A percentile compares a stretch with the other conserved stretches of the same genome.
phyloP scores from a whole-genome alignment of 805 yeast genomes.

The Candida sanyiensis region DNA sequence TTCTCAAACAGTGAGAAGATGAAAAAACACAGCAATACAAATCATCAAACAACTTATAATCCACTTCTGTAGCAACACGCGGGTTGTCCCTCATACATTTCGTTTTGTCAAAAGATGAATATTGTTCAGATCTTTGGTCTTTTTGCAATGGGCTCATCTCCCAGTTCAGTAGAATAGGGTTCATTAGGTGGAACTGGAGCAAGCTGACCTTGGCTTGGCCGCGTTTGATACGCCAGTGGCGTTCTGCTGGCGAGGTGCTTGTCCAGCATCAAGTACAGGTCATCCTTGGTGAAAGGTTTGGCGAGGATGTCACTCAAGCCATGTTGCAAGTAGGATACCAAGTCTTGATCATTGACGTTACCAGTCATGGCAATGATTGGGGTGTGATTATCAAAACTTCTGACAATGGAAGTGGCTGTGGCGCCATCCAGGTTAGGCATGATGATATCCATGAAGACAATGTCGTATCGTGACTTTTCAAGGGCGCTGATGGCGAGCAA shows the following conservation, averaged over 20 bases:
- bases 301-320: constrained; percentile 93
- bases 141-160: constrained; percentile 21
- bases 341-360: constrained; percentile 75
- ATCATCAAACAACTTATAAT: background rate
- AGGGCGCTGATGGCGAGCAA: constrained; percentile 76
- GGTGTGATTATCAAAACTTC: constrained; percentile 76
- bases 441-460: constrained; percentile 81
- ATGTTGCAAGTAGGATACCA: constrained; percentile 72
- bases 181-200: constrained; percentile 3
- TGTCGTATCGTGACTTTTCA: constrained; percentile 65
- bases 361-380: constrained; percentile 96
- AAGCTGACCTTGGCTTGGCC: constrained; percentile 1
- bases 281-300: constrained; percentile 89
- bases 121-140: constrained; percentile 23
- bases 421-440: constrained; percentile 89
- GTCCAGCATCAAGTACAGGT: constrained; percentile 69
- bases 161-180: constrained; percentile 1
- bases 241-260: constrained; percentile 56
- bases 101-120: background rate
- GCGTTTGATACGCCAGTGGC: constrained; percentile 28
- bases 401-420: constrained; percentile 82
- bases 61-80: background rate
- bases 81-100: background rate
- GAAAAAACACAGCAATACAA: constrained; percentile 1
- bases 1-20: background rate